Evolutionary conservation across 2,329 filamentous ascomycete genomes (phyloP).

Genomic region (Verticillium nubilum): DNA sequence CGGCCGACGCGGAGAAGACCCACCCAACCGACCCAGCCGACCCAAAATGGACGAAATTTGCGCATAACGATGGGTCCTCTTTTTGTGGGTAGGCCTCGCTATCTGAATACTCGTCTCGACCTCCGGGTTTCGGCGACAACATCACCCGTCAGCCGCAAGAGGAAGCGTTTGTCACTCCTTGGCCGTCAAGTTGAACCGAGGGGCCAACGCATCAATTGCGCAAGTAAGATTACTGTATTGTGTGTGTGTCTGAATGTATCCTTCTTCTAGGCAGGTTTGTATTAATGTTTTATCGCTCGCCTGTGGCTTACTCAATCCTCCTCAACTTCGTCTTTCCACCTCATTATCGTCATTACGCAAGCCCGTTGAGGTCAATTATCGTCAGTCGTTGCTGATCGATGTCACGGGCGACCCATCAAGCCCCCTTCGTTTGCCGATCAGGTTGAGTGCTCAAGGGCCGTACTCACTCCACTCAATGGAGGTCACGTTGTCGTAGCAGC

Average conservation of each 20-base stretch:
- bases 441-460: constrained; percentile 1
- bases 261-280: background rate
- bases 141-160: background rate
- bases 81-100: background rate
- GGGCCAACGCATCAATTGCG: background rate
- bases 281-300: background rate
- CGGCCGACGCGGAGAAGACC: background rate
- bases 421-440: background rate
- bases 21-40: background rate
- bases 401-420: too few species aligned
- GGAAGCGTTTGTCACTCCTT: background rate
- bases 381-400: background rate
- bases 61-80: background rate
- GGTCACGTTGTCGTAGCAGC: constrained; percentile 34
- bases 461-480: constrained; percentile 30
- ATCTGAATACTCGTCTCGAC: background rate
- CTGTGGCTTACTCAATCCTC: background rate
- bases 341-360: background rate
- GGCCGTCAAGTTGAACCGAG: background rate
- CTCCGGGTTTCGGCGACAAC: background rate
- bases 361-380: background rate
- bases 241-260: background rate
- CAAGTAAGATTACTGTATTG: background rate
- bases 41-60: background rate
- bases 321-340: background rate